Evolutionary conservation across 78 protist species (phyloP).

Genomic region (Guillardia theta): DNA sequence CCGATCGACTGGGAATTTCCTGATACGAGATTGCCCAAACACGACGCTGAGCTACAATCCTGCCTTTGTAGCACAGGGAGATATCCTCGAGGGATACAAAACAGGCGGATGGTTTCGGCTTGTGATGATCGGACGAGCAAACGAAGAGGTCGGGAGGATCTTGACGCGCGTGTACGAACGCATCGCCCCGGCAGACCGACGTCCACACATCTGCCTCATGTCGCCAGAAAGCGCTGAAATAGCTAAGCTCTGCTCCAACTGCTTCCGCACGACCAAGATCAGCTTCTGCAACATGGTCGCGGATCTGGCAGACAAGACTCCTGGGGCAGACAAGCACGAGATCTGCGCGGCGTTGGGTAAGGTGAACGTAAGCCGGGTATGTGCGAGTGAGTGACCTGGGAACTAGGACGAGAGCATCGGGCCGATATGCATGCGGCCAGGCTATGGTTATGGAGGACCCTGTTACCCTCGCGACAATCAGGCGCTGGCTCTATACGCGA

Average conservation of each 20-base stretch:
- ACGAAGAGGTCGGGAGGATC: not conserved
- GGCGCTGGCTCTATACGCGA: not conserved
- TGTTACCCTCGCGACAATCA: conserved; percentile 66
- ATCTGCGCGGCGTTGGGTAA: conserved; percentile 54
- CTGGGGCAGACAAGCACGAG: conserved; percentile 48
- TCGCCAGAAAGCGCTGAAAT: conserved; percentile 54
- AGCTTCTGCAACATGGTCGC: conserved; percentile 44
- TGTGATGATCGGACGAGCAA: not conserved
- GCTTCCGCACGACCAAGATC: conserved; percentile 61
- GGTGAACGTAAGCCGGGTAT: not conserved
- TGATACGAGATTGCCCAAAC: conserved; percentile 26
- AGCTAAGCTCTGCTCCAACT: conserved; percentile 53
- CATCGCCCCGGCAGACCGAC: not conserved
- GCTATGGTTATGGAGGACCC: conserved; percentile 63
- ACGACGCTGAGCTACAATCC: conserved; percentile 34
- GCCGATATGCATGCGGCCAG: conserved; percentile 50
- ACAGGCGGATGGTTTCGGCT: conserved; percentile 17
- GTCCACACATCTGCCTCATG: conserved; percentile 24
- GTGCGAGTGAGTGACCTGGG: not conserved
- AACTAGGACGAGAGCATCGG: conserved; percentile 48
- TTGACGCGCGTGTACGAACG: conserved; percentile 12
- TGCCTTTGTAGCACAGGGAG: conserved; percentile 41
- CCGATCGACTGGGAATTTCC: not conserved
- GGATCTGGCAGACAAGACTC: conserved; percentile 32
- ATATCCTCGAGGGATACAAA: conserved; percentile 12